Conservation (phyloP, 805 yeast species). For the Suhomyces xylopsoci region DNA sequence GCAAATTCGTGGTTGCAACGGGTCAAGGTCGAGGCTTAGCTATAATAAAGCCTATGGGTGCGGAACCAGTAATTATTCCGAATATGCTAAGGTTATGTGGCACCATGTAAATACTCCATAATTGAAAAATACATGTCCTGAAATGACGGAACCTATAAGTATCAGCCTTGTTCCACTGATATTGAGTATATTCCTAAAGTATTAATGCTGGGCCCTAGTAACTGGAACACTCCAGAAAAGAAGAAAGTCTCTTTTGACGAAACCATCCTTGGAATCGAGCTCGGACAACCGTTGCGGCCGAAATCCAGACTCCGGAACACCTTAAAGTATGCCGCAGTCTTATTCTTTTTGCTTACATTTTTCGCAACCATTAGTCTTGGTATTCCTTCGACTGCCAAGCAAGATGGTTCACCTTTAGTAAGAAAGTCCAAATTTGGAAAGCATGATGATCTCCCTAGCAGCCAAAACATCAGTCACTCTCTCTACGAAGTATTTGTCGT, state of each 20-base stretch:
- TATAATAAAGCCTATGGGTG: too few relatives aligned
- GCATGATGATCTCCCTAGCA: not conserved
- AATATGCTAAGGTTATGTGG: too few relatives aligned
- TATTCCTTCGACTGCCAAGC: too few relatives aligned
- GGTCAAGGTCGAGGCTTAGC: too few relatives aligned
- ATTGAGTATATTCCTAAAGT: too few relatives aligned
- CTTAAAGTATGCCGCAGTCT: not conserved
- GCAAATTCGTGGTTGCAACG: too few relatives aligned
- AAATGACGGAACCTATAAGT: not conserved
- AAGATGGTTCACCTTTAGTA: too few relatives aligned
- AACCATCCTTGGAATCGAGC: not conserved
- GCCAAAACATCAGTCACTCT: not conserved
- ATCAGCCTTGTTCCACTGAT: not conserved
- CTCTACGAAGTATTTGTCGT: slow-evolving; percentile 15
- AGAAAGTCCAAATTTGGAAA: not conserved
- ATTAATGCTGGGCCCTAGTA: not conserved
- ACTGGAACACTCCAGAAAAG: not conserved
- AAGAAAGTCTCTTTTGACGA: not conserved
- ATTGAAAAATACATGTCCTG: too few relatives aligned
- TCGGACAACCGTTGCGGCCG: not conserved
- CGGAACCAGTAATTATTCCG: too few relatives aligned
- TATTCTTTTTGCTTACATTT: not conserved
- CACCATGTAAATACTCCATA: too few relatives aligned
- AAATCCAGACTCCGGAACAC: not conserved
- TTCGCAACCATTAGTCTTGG: not conserved